Conservation (phyloP, 352 stramenopile species). For the Phytophthora cactorum region DNA sequence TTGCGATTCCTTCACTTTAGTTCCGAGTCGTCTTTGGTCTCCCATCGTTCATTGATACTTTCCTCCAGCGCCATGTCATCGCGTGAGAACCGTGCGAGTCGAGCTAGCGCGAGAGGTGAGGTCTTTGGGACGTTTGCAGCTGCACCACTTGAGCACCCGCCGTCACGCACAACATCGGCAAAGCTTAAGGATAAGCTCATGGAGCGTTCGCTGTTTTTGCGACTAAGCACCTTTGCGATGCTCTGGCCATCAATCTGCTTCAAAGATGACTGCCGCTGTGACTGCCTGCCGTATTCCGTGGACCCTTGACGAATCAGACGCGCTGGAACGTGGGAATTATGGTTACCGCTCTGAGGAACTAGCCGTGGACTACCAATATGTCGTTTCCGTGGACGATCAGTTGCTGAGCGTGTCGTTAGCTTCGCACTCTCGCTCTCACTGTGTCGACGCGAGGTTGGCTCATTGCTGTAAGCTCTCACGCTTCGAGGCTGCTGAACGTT, state of each 20-base stretch:
- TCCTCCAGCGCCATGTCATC: slow-evolving; percentile 68
- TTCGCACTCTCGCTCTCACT: slow-evolving; percentile 77
- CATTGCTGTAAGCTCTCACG: slow-evolving; percentile 29
- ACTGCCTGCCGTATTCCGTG: slow-evolving; percentile 15
- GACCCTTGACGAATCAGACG: slow-evolving; percentile 22
- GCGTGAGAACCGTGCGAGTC: slow-evolving; percentile 50
- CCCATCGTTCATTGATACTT: slow-evolving; percentile 71
- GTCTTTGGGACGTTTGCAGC: slow-evolving; percentile 41
- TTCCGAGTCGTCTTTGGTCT: slow-evolving; percentile 74
- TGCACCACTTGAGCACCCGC: slow-evolving; percentile 29
- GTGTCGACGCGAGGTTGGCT: slow-evolving; percentile 53
- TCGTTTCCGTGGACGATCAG: slow-evolving; percentile 44
- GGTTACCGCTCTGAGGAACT: slow-evolving; percentile 32
- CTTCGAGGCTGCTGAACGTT: slow-evolving; percentile 24
- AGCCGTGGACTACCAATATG: slow-evolving; percentile 55
- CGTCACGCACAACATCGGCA: slow-evolving; percentile 81
- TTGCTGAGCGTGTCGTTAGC: slow-evolving; percentile 63
- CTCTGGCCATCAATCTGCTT: slow-evolving; percentile 32
- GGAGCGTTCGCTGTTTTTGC: slow-evolving; percentile 76
- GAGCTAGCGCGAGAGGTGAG: slow-evolving; percentile 51
- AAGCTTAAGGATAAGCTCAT: slow-evolving; percentile 91
- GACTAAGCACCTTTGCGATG: slow-evolving; percentile 34
- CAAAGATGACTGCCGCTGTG: slow-evolving; percentile 30
- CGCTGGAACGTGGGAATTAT: slow-evolving; percentile 13
- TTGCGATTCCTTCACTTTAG: slow-evolving; percentile 47